Evolutionary conservation across 352 stramenopile species (phyloP), one percentile per base, ranked within the genome.

Genomic region (Plasmopara halstedii): DNA sequence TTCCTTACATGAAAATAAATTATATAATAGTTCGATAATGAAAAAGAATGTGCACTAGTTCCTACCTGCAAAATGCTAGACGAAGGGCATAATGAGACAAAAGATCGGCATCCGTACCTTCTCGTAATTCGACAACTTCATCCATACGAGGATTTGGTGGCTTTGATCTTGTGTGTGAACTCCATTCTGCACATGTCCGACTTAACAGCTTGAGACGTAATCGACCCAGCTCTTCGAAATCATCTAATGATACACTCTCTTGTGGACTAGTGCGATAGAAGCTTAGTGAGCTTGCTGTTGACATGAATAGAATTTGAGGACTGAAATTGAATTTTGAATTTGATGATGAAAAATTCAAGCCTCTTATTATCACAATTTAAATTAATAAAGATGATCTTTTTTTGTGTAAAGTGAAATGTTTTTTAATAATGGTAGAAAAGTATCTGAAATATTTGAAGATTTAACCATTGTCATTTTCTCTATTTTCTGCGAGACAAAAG

Each of bases 231-330:
- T 26, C 85, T 62, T 98, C 81, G 62, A 98, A 94, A 39, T 97
- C 89, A 37, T 98, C 93, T 36, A 99, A 67, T 42, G 73, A 81
- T 36, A 98, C 69, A 50, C 96, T 81, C 23, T 80, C 72, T 25
- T 64, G 67, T 9, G 95, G 95, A 32, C 90, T 65, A 18, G 73
- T 48, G 15, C 59, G 54, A 61, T 98, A 98, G 63, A 98, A 83
- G 29, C 51, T 57, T 26, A 65, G 27, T 19, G 32, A 37, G 23
- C 40, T 46, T 14, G 25, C n/a, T n/a, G n/a, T n/a, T n/a, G n/a
- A n/a, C n/a, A n/a, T n/a, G n/a, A n/a, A n/a, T n/a, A n/a, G n/a
- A n/a, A n/a, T n/a, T n/a, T n/a, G n/a, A n/a, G n/a, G n/a, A n/a
- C n/a, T n/a, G n/a, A n/a, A n/a, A n/a, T n/a, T n/a, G n/a, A n/a